Evolutionary conservation across 768 basidiomycete species (phyloP), one percentile per base, ranked within the genome.

Genomic region (Mycena kentingensis): DNA sequence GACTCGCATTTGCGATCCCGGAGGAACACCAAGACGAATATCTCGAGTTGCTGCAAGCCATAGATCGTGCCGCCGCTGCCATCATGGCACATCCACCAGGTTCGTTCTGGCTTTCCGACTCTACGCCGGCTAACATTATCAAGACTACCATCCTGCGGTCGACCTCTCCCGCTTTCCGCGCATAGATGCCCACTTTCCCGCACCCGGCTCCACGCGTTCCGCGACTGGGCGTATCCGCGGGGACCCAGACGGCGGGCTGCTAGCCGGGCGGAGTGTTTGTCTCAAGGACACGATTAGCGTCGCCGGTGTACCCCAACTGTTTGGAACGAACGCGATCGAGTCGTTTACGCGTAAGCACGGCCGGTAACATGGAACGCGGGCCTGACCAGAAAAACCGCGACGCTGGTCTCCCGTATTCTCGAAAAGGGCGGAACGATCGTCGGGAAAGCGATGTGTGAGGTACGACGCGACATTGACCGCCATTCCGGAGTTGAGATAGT

Each of bases 251-350:
- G 69, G 8, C 44, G 41, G 70, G 7, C 52, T 74, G 3, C 57
- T 78, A 4, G 63, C 66, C 12, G 72, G 73, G 10, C 70, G 67
- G 51, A 73, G 66, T 28, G 62, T 77, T n/a, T 66, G 70, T n/a
- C 47, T 77, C 25, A 77, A 78, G 65, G 77, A 76, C 50, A 73
- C 68, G 11, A 62, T 76, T 26, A 69, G 67, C 37, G 48, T 76
- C 19, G 73, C 73, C 12, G 70, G 65, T 7, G 74, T 79, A 2
- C 75, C 76, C 0, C 71, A 71, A 41, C 61, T 71, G 15, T 70
- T 77, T 47, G 77, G 77, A 10, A 76, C 75, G 24, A 59, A 66
- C 25, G 71, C 70, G 3, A 67, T 73, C 49, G 58, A 66, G 26
- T 63, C 68, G 41, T 73, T 64, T 52, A 31, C 53, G 26, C 51